A percentile compares a stretch with the other conserved stretches of the same genome.
These are phyloP conservation scores for Corylus americana DNA, from an alignment of 306 rosid species.

Conservation along the genomic window DNA sequence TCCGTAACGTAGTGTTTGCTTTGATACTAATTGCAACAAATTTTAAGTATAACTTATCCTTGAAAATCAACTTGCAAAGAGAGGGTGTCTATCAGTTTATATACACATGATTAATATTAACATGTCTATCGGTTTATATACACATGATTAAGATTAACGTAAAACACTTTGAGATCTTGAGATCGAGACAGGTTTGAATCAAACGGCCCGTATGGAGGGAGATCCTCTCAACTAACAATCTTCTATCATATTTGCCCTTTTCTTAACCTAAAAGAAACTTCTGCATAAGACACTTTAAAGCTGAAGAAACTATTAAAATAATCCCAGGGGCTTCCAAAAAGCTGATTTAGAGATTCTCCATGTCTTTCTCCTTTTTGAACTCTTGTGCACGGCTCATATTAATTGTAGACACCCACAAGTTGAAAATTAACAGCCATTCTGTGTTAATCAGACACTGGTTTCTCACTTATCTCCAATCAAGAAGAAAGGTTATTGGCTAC, in stretches of 20 bases:
- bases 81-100: no score
- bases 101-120: no score
- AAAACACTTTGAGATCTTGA: no score
- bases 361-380: conserved; percentile 39
- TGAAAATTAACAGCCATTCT: background rate
- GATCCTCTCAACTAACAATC: conserved; percentile 23
- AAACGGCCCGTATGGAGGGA: conserved; percentile 23
- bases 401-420: conserved; percentile 17
- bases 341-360: conserved; percentile 41
- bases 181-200: background rate
- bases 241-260: conserved; percentile 31
- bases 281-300: conserved; percentile 26
- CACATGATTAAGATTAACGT: no score
- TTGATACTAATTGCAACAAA: no score
- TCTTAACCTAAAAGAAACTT: conserved; percentile 46
- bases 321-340: conserved; percentile 33
- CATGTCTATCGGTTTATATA: no score
- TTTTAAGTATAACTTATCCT: no score
- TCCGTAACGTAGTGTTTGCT: no score
- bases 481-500: conserved; percentile 33
- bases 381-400: conserved; percentile 18
- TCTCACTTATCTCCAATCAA: conserved; percentile 36
- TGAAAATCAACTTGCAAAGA: no score
- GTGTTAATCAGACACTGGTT: background rate
- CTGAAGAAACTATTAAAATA: conserved; percentile 28